phyloP scores from a whole-genome alignment of 2,329 filamentous ascomycete genomes.

The Penicillium sp. region DNA sequence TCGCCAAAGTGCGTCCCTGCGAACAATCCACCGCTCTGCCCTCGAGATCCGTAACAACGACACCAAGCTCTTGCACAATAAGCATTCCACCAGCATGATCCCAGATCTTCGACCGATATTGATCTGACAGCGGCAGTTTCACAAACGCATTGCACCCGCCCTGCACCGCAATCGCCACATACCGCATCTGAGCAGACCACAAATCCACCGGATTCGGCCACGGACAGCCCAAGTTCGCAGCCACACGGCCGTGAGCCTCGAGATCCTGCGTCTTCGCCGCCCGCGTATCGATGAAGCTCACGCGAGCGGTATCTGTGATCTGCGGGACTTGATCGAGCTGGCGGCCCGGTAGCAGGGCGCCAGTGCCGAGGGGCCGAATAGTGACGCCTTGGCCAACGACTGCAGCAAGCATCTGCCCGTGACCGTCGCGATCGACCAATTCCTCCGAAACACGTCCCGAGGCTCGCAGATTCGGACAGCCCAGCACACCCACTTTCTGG shows the following conservation, averaged over 20 bases:
- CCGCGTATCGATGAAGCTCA: slow-evolving; percentile 51
- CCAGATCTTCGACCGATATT: slow-evolving; percentile 55
- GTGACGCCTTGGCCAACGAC: slow-evolving; percentile 48
- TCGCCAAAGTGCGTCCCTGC: slow-evolving; percentile 41
- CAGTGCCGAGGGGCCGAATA: slow-evolving; percentile 42
- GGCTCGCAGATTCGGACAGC: slow-evolving; percentile 61
- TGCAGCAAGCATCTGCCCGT: slow-evolving; percentile 55
- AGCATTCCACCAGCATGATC: slow-evolving; percentile 59
- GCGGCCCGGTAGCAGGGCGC: slow-evolving; percentile 33
- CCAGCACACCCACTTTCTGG: slow-evolving; percentile 62
- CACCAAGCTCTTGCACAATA: slow-evolving; percentile 54
- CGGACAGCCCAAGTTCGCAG: slow-evolving; percentile 40
- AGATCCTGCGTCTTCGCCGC: slow-evolving; percentile 40
- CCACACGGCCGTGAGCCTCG: slow-evolving; percentile 42
- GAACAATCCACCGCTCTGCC: slow-evolving; percentile 54
- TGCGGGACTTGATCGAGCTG: slow-evolving; percentile 32
- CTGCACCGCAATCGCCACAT: slow-evolving; percentile 52
- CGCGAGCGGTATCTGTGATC: slow-evolving; percentile 31
- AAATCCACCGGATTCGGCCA: slow-evolving; percentile 53
- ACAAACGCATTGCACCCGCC: slow-evolving; percentile 54
- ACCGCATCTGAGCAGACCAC: slow-evolving; percentile 58
- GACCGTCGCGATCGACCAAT: slow-evolving; percentile 45
- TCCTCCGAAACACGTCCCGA: slow-evolving; percentile 40
- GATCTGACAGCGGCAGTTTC: slow-evolving; percentile 47
- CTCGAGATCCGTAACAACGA: slow-evolving; percentile 53